A percentile compares a stretch with the other conserved stretches of the same genome.
phyloP scores from a whole-genome alignment of 345 rosid species.

The Crucihimalaya himalaica region DNA sequence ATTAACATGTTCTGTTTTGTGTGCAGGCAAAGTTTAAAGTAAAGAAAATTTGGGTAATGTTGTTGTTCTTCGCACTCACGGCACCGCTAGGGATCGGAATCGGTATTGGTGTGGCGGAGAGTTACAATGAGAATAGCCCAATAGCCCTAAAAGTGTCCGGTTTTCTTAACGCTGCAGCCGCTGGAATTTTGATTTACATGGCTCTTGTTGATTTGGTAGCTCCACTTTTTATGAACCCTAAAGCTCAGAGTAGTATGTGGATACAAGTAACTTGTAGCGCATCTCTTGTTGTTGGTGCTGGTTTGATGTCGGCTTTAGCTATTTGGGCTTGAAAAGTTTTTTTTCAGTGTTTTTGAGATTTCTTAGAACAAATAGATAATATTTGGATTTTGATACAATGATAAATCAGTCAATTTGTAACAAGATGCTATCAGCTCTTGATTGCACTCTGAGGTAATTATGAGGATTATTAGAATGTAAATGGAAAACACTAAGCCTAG shows the following conservation, averaged over 20 bases:
- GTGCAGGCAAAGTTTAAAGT: slow-evolving; percentile 46
- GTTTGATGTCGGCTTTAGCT: slow-evolving; percentile 62
- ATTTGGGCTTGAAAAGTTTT: slow-evolving; percentile 53
- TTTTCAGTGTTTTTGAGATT: not conserved
- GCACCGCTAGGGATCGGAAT: slow-evolving; percentile 60
- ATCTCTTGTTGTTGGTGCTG: slow-evolving; percentile 54
- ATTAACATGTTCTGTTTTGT: not conserved
- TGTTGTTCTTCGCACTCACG: slow-evolving; percentile 55
- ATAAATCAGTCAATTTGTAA: not conserved
- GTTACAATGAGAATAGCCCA: slow-evolving; percentile 54
- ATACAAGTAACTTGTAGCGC: slow-evolving; percentile 41
- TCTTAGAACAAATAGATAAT: not conserved
- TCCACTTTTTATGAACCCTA: slow-evolving; percentile 49
- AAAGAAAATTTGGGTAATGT: slow-evolving; percentile 42
- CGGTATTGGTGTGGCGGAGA: slow-evolving; percentile 50
- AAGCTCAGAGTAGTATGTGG: slow-evolving; percentile 39
- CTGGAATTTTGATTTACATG: slow-evolving; percentile 67
- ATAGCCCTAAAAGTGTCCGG: slow-evolving; percentile 54
- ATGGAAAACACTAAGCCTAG: not conserved
- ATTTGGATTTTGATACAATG: not conserved
- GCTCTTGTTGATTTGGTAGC: slow-evolving; percentile 66
- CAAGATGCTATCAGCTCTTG: not conserved
- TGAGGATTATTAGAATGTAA: not conserved
- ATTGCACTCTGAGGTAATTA: not conserved
- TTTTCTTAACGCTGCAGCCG: slow-evolving; percentile 54